Evolutionary conservation across 805 yeast genomes (phyloP).

Genomic region (Myxozyma neglecta): DNA sequence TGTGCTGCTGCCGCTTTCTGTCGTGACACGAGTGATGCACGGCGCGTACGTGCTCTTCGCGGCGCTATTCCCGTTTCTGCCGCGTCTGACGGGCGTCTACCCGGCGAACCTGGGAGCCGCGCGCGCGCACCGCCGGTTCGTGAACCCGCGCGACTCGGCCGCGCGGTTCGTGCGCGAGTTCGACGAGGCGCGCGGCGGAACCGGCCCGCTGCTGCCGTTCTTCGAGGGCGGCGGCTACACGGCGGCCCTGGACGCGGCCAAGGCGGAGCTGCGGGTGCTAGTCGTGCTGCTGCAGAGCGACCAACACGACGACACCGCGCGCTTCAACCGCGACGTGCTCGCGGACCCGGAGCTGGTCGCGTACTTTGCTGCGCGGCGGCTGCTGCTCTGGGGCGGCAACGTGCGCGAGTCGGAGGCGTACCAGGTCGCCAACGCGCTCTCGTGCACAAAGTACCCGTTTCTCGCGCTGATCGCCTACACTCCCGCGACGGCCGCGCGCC

Average conservation of each 20-base stretch:
- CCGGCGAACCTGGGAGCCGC: constrained; percentile 45
- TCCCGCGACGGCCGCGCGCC: constrained; percentile 26
- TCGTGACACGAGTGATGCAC: constrained; percentile 36
- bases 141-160: constrained; percentile 54
- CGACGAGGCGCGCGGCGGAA: constrained; percentile 47
- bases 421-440: constrained; percentile 74
- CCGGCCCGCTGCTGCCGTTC: constrained; percentile 40
- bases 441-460: constrained; percentile 76
- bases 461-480: constrained; percentile 58
- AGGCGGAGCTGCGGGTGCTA: constrained; percentile 68
- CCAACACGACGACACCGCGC: constrained; percentile 60
- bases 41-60: constrained; percentile 19
- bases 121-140: constrained; percentile 39
- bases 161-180: constrained; percentile 52
- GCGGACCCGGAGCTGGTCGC: constrained; percentile 52
- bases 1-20: constrained; percentile 41
- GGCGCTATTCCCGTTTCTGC: constrained; percentile 43
- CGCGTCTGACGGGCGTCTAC: constrained; percentile 41
- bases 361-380: constrained; percentile 51
- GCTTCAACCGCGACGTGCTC: constrained; percentile 56
- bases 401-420: constrained; percentile 77
- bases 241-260: constrained; percentile 70
- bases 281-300: constrained; percentile 72
- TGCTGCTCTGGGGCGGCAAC: constrained; percentile 86
- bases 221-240: constrained; percentile 79